Evolutionary conservation across 176 grass and related monocot species (phyloP).

Genomic region (Dactylis glomerata): DNA sequence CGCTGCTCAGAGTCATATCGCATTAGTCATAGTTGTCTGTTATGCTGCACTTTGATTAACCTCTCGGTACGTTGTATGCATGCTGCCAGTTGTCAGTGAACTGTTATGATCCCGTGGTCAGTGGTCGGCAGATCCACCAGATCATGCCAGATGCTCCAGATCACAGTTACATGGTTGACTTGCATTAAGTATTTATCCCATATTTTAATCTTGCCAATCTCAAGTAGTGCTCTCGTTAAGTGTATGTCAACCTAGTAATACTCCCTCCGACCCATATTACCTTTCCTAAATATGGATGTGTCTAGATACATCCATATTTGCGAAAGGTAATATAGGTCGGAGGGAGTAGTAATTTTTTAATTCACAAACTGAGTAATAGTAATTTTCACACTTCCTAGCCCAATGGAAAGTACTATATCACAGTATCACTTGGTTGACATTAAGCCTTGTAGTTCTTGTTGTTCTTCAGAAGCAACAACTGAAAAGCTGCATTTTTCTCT

Average conservation of each 20-base stretch:
- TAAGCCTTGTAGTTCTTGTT: not conserved
- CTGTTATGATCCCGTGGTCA: not conserved
- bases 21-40: not conserved
- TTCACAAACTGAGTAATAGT: too few species aligned
- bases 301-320: too few species aligned
- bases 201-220: slow-evolving; percentile 4
- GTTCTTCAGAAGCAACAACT: slow-evolving; percentile 2
- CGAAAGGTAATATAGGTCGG: too few species aligned
- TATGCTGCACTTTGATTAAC: not conserved
- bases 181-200: slow-evolving; percentile 18
- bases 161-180: slow-evolving; percentile 38
- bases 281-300: too few species aligned
- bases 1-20: not conserved
- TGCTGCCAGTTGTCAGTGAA: slow-evolving; percentile 17
- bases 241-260: slow-evolving; percentile 34
- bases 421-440: not conserved
- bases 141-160: slow-evolving; percentile 25
- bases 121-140: slow-evolving; percentile 4
- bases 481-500: not conserved
- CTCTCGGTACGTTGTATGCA: slow-evolving; percentile 5
- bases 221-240: not conserved
- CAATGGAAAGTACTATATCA: not conserved
- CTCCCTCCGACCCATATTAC: too few species aligned
- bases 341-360: not conserved
- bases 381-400: not conserved